These are phyloP conservation scores for Curvularia lunata DNA, from an alignment of 2,329 filamentous ascomycete genomes.

Conservation along the genomic window DNA sequence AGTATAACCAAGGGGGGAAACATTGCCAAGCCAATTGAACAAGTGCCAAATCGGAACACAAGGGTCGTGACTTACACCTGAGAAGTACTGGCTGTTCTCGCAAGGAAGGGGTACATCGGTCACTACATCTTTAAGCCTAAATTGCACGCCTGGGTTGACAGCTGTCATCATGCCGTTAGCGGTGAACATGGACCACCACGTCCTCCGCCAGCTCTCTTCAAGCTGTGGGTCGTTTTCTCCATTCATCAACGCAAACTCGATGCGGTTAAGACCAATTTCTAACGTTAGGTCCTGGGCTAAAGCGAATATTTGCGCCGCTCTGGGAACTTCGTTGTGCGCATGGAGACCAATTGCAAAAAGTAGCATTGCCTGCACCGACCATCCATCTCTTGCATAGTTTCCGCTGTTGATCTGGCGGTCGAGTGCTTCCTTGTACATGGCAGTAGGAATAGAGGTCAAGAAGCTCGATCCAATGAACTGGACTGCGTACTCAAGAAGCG, in stretches of 20 bases:
- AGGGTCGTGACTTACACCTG: conserved; percentile 40
- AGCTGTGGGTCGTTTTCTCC: conserved; percentile 70
- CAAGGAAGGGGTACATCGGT: conserved; percentile 78
- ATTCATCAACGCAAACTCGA: conserved; percentile 68
- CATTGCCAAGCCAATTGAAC: conserved; percentile 21
- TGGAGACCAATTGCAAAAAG: conserved; percentile 80
- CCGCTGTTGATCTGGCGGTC: conserved; percentile 41
- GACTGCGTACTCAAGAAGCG: conserved; percentile 61
- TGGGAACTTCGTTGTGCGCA: conserved; percentile 73
- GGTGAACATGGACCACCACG: conserved; percentile 89
- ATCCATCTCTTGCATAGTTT: conserved; percentile 51
- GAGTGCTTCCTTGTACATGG: conserved; percentile 52
- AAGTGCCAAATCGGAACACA: conserved; percentile 1
- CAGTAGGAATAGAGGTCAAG: conserved; percentile 53
- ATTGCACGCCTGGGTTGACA: conserved; percentile 74
- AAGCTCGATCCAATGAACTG: conserved; percentile 64
- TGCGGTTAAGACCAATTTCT: conserved; percentile 76
- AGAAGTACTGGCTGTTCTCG: conserved; percentile 74
- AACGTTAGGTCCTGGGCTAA: conserved; percentile 75
- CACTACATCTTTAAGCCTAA: conserved; percentile 70
- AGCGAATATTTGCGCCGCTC: conserved; percentile 70
- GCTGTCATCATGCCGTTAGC: conserved; percentile 85
- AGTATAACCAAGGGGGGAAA: conserved; percentile 16
- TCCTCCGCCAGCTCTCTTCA: conserved; percentile 84
- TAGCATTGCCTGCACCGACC: conserved; percentile 77